Evolutionary conservation across 768 basidiomycete genomes (phyloP), one percentile per base, ranked within the genome.

Genomic region (Tephrocybe sp.): DNA sequence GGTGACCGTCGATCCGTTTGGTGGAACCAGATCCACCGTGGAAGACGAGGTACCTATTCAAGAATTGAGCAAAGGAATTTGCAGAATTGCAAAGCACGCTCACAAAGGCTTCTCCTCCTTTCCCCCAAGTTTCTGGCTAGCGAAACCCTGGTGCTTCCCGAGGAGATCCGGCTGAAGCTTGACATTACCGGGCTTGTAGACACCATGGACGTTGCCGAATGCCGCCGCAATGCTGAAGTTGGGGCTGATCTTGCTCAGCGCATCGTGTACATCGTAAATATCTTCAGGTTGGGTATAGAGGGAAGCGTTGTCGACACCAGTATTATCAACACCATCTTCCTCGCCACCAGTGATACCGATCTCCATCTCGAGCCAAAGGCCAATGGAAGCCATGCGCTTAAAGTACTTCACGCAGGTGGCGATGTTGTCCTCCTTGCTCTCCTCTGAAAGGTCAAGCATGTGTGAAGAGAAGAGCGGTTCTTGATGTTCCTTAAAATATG

Each of bases 291-390:
- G 97, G 23, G 97, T 99, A 81, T 99, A 99, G 64, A 98, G 78
- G 53, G 82, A 81, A 40, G 86, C 76, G 73, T 98, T 99, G 76
- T 99, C 97, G 56, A 93, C 93, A 36, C 78, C 84, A 40, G 93
- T 88, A 81, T 99, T 99, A 75, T 99, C 96, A 43, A 99, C 97
- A 67, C 97, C 96, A 65, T 98, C 97, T 70, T 99, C 97, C 71
- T 99, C 97, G 62, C 97, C 97, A 65, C 97, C 97, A 45, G 97
- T 99, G 73, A 99, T 98, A 65, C 97, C 97, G 68, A 99, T 99
- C 74, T 99, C 97, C 97, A 99, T 99, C 82, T 99, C 97, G 69
- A 99, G 92, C 93, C 93, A 99, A 55, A 92, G 74, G 45, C 90
- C 88, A 65, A 98, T 70, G 55, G 87, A 84, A 2, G 90, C 89